A percentile compares a stretch with the other conserved stretches of the same genome.
These are phyloP conservation scores for Extremus antarcticus DNA, from an alignment of 495 filamentous ascomycete genomes.

Conservation along the genomic window DNA sequence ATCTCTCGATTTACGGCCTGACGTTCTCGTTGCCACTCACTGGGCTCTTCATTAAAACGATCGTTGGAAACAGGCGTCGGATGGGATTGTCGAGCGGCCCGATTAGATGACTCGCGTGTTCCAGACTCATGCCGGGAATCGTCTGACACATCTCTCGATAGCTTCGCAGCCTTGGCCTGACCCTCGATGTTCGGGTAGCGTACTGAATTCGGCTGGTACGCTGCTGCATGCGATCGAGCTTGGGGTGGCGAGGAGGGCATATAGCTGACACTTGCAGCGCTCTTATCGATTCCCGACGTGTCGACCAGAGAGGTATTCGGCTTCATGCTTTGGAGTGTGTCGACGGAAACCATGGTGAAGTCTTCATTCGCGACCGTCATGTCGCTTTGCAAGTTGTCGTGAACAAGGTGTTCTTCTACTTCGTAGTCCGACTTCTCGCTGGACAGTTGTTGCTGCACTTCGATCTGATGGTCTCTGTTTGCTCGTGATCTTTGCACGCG, in stretches of 20 bases:
- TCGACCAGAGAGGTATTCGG: conserved; percentile 1
- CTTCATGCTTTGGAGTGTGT: conserved; percentile 24
- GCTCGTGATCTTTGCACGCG: not conserved
- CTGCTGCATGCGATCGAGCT: not conserved
- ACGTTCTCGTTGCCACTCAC: conserved; percentile 4
- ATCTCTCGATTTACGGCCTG: not conserved
- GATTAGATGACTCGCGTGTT: no score
- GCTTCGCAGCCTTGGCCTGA: not conserved
- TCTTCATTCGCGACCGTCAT: conserved; percentile 30
- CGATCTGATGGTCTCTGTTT: conserved; percentile 1
- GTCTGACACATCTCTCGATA: no score
- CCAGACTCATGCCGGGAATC: no score
- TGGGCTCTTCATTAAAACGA: conserved; percentile 1
- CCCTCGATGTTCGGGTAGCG: not conserved
- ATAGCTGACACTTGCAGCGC: conserved; percentile 9
- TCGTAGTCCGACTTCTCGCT: conserved; percentile 15
- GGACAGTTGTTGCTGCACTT: no score
- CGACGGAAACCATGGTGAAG: conserved; percentile 32
- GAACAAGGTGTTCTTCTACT: conserved; percentile 1
- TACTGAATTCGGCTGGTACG: not conserved
- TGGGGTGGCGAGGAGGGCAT: conserved; percentile 15
- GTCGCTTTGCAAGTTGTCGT: conserved; percentile 14
- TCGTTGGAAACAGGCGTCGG: not conserved
- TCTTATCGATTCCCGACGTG: conserved; percentile 5
- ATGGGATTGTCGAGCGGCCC: not conserved